Base-by-base conservation (phyloP, 2,329 filamentous ascomycete genomes). In the Aspergillus niger region DNA sequence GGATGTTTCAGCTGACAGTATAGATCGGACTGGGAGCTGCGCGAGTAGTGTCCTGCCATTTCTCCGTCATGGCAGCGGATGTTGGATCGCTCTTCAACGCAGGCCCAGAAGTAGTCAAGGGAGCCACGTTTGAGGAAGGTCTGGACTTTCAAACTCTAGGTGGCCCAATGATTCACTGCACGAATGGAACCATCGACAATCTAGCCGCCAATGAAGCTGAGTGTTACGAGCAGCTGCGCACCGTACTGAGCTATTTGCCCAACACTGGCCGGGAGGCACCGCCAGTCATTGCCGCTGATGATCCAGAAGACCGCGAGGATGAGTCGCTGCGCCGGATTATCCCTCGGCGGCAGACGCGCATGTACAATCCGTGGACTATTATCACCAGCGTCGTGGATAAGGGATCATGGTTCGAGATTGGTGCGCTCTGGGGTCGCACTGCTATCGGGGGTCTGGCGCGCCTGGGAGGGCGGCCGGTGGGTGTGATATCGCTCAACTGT, bases 111-210 rank as follows among this genome's bases (percentile, higher is more conserved):
- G 85, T 89, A 0, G 86, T 89, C 17, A 83, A 84, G 52, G 77
- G 81, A 6, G 86, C 86, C 1, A 89, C 86, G 0, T 88, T 88
- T 64, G 86, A 89, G 69, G 86, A 89, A 74, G 86, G 82, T 0
- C 71, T 89, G 2, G 81, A 78, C 3, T 83, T 87, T 51, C 80
- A 80, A 11, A 85, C 88, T 63, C 76, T 89, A 0, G 86, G 86
- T 3, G 86, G 86, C 0, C 85, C 86, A 0, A 75, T 74, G 20
- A 82, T 89, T 71, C 86, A 89, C 67, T 87, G 85, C 65, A 84
- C 83, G 1, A 89, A 89, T 60, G 86, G 86, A 0, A 89, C 86
- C 0, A 87, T 89, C 52, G 86, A 89, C 62, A 89, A 89, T 56
- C 76, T 88, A 2, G 86, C 86, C 0, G 77, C 79, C 3, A 82